These are phyloP conservation scores for Pezizomycotina sp. DNA, from an alignment of 2,329 filamentous ascomycete species.

Conservation along the genomic window DNA sequence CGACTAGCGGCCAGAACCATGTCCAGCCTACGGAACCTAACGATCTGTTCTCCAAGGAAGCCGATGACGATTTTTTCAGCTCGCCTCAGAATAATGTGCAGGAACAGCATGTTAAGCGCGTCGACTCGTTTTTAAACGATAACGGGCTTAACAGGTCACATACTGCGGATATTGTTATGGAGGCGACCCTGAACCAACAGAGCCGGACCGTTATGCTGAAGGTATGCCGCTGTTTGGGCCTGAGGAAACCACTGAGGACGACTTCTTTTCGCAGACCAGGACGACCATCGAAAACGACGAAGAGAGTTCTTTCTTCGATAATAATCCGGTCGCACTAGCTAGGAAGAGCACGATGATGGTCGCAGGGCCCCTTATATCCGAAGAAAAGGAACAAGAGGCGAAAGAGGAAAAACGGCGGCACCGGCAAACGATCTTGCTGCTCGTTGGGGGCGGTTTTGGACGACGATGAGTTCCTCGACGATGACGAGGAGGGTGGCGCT, in stretches of 20 bases:
- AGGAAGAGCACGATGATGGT: slow-evolving; percentile 10
- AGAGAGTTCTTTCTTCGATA: slow-evolving; percentile 12
- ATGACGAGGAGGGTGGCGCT: slow-evolving; percentile 32
- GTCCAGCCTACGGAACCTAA: no score
- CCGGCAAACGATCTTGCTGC: slow-evolving; percentile 6
- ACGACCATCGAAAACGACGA: slow-evolving; percentile 13
- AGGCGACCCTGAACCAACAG: slow-evolving; percentile 1
- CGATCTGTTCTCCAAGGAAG: no score
- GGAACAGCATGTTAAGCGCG: no score
- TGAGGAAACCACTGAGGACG: slow-evolving; percentile 10
- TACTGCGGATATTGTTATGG: slow-evolving; percentile 14
- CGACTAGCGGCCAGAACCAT: no score
- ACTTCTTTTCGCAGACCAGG: slow-evolving; percentile 18
- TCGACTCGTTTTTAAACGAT: no score
- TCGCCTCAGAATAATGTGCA: no score
- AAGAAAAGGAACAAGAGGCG: not conserved
- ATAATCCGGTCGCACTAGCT: slow-evolving; percentile 6
- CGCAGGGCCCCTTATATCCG: slow-evolving; percentile 2
- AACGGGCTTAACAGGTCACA: no score
- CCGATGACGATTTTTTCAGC: no score
- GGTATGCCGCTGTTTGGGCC: slow-evolving; percentile 19
- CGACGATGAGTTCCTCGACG: slow-evolving; percentile 47
- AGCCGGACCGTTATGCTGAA: slow-evolving; percentile 10
- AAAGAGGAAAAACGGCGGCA: not conserved
- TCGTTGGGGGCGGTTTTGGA: slow-evolving; percentile 54